Evolutionary conservation across 1,139 yeast species (phyloP), one percentile per base, ranked within the genome.

Genomic region (Hansenula sp.): DNA sequence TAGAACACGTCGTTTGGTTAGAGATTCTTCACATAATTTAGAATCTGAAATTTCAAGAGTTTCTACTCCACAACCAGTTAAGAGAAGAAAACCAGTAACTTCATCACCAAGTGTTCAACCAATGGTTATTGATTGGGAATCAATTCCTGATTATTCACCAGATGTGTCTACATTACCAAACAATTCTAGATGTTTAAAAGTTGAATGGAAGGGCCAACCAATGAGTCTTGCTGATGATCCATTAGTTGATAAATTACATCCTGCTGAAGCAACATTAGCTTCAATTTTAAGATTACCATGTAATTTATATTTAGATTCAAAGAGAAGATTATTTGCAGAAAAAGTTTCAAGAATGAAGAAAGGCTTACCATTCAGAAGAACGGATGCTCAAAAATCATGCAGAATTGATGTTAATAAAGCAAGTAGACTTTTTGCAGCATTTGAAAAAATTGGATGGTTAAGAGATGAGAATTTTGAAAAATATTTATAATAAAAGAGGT

Each of bases 201-300:
- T 95, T 36, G 97, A 90, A 59, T 92, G 98, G 98, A 90, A 90
- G 66, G 97, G 97, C 11, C 95, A 89, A 54, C 95, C 97, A 32
- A 88, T 92, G 96, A 95, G 87, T 61, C 73, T 92, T 45, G 71
- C 83, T 13, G 57, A 64, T 31, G 97, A 92, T 62, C 95, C 96
- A 21, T 73, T 86, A 51, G 63, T 74, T 40, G 67, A 68, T 38
- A 74, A 81, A 53, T 70, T 92, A 50, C 97, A 90, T 61, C 96
- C 97, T 0, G 96, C 96, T 2, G 98, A 92, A 64, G 73, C 83
- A n/a, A 71, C 76, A 34, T 70, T 92, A 47, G 97, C 97, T 5
- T 83, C 95, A 18, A 82, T 82, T n/a, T 71, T 92, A 56, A 74
- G 97, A 59, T 71, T 92, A 50, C 95, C 97, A 7, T 84, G 90